Base-by-base conservation (phyloP, 1,284 basidiomycete genomes). In the Puccinia hordei region DNA sequence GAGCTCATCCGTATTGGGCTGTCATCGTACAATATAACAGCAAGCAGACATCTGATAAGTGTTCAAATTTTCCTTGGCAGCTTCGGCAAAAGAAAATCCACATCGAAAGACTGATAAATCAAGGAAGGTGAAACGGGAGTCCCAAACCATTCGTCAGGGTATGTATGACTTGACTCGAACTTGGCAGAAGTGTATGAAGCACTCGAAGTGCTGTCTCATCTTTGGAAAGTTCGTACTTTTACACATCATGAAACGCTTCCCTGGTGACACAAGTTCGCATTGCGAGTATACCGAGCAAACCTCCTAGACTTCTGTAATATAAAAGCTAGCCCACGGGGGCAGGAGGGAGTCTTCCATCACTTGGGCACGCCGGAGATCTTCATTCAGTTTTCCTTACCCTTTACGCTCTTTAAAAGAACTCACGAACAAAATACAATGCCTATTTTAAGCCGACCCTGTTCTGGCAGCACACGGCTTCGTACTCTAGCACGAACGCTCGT, bases 121-220 rank as follows among this genome's bases (percentile, higher is more conserved):
- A 6, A 41, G 5, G 55, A 1, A 59, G 13, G 30, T 65, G 61
- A 65, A 41, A 65, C 61, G 10, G 17, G 35, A 65, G 35, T 35
- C n/a, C 19, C 53, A 65, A 65, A 65, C 57, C 61, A 65, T 41
- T n/a, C 61, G 15, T 65, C 61, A 65, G 61, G 61, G 27, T 17
- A 30, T 33, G 57, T 59, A 59, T 57, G 49, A 17, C 46, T 49
- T 8, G 9, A 49, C 17, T 49, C n/a, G 19, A 17, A 53, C n/a
- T 24, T 8, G 27, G 5, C 17, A 6, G 33, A 8, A 41, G 17
- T 65, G 30, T n/a, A 65, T 17, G 61, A 38, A 41, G 35, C 61
- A 65, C 5, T 5, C 35, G 33, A 30, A 33, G 15, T 13, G 12
- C 12, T 22, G 61, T 65, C 61, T 65, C 61, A 65, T 65, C 33